These are phyloP conservation scores for Diutina pseudorugosa DNA, from an alignment of 1,139 yeast genomes.

Conservation along the genomic window DNA sequence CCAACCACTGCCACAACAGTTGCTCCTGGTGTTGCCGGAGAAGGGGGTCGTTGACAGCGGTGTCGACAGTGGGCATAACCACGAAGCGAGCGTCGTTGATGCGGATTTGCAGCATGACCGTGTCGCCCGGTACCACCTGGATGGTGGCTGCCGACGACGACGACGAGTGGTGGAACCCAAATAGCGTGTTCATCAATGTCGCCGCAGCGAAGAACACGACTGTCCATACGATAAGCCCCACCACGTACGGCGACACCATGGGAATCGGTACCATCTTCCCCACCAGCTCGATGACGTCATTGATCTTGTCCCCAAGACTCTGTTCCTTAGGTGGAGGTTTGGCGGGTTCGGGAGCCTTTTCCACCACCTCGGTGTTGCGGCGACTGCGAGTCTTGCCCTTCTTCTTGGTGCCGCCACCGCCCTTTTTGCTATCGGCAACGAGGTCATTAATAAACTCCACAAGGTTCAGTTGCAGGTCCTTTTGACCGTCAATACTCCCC, in stretches of 20 bases:
- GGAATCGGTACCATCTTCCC: slow-evolving; percentile 3
- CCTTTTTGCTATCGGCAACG: neutral
- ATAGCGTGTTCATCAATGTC: neutral
- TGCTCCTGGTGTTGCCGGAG: neutral
- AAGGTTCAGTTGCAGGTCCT: slow-evolving; percentile 28
- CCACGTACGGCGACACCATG: neutral
- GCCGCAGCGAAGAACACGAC: neutral
- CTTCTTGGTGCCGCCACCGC: neutral
- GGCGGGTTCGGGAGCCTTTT: neutral
- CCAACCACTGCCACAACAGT: neutral
- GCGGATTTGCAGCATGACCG: neutral
- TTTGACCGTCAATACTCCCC: slow-evolving; percentile 87
- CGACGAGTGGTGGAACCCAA: neutral
- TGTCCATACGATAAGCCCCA: neutral
- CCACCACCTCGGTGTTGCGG: neutral
- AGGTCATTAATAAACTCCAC: neutral
- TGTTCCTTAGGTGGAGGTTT: neutral
- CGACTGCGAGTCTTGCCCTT: neutral
- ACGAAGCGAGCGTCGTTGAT: neutral
- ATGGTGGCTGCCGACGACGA: neutral
- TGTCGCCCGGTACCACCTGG: slow-evolving; percentile 2
- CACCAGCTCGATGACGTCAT: slow-evolving; percentile 1
- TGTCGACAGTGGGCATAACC: slow-evolving; percentile 2
- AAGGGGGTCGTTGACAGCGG: neutral
- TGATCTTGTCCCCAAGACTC: neutral